phyloP scores from a whole-genome alignment of 148 eudicot species.

The Cornus controversa region DNA sequence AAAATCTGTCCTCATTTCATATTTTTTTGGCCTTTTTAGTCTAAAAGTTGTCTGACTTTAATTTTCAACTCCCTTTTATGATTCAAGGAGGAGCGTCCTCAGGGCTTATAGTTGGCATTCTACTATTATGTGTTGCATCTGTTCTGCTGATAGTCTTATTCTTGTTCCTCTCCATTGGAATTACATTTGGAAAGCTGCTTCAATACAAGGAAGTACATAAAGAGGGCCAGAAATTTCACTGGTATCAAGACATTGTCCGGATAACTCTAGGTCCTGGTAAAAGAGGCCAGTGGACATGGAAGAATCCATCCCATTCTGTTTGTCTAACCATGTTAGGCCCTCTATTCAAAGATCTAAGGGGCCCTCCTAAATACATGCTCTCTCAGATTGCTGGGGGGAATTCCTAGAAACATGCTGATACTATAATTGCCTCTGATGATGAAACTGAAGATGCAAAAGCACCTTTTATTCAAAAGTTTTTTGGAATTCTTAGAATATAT shows the following conservation, averaged over 20 bases:
- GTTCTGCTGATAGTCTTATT: slow-evolving; percentile 52
- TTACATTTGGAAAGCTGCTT: slow-evolving; percentile 76
- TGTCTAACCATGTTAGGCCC: slow-evolving; percentile 66
- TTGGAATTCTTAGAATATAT: slow-evolving; percentile 86
- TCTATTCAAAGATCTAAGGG: slow-evolving; percentile 87
- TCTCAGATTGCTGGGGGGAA: slow-evolving; percentile 57
- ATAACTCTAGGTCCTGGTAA: slow-evolving; percentile 92
- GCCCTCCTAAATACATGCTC: slow-evolving; percentile 98
- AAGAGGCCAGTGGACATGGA: slow-evolving; percentile 98
- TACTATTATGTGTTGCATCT: slow-evolving; percentile 48
- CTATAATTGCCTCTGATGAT: slow-evolving; percentile 84
- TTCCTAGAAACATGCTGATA: slow-evolving; percentile 32
- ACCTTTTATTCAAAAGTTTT: slow-evolving; percentile 84
- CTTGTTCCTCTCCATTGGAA: slow-evolving; percentile 76
- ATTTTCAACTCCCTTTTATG: slow-evolving; percentile 6
- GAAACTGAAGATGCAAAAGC: slow-evolving; percentile 99
- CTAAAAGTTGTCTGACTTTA: background rate
- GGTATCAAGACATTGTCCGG: slow-evolving; percentile 79
- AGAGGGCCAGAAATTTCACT: slow-evolving; percentile 66
- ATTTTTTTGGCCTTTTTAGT: background rate
- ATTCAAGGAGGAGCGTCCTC: slow-evolving; percentile 55
- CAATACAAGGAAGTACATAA: slow-evolving; percentile 91
- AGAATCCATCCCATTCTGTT: slow-evolving; percentile 38
- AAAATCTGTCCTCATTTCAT: background rate
- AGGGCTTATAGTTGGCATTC: slow-evolving; percentile 52